These are phyloP conservation scores for Ophiocordyceps camponoti-leonardi DNA, from an alignment of 2,329 filamentous ascomycete genomes.

Conservation along the genomic window DNA sequence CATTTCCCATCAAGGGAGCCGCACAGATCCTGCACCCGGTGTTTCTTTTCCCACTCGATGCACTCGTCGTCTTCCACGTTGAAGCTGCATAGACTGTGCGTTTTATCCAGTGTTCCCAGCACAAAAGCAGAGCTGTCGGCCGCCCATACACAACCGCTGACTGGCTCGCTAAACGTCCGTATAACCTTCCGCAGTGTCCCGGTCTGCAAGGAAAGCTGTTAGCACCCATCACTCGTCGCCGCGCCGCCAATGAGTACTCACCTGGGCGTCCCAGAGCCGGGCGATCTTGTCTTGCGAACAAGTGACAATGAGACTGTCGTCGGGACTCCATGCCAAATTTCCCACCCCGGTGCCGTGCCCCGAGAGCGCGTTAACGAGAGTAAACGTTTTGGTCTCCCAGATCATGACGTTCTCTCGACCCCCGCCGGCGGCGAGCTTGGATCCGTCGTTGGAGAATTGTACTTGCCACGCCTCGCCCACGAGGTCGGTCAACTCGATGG, in stretches of 20 bases:
- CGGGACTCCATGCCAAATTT: conserved; percentile 80
- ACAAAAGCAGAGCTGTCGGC: conserved; percentile 63
- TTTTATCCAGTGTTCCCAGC: conserved; percentile 57
- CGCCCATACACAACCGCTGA: conserved; percentile 82
- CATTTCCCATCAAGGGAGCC: conserved; percentile 65
- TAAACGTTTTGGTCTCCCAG: conserved; percentile 61
- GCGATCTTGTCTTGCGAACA: conserved; percentile 63
- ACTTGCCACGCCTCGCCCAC: conserved; percentile 82
- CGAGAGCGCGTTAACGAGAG: conserved; percentile 41
- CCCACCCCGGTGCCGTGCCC: conserved; percentile 58
- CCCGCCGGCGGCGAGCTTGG: conserved; percentile 66
- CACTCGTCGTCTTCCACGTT: conserved; percentile 43
- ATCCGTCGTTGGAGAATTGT: conserved; percentile 77
- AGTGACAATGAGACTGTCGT: conserved; percentile 71
- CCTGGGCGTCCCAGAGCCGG: conserved; percentile 56
- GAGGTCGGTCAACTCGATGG: conserved; percentile 55
- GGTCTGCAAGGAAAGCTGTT: conserved; percentile 25
- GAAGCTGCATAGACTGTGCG: conserved; percentile 53
- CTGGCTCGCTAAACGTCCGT: conserved; percentile 61
- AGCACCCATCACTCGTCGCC: neutral
- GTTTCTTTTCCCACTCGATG: conserved; percentile 49
- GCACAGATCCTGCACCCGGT: conserved; percentile 72
- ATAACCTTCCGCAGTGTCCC: conserved; percentile 47
- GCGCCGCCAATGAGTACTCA: conserved; percentile 20
- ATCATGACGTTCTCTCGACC: conserved; percentile 60